These are phyloP conservation scores for Scenedesmus sp. DNA, from an alignment of 163 green algal genomes.

Conservation along the genomic window DNA sequence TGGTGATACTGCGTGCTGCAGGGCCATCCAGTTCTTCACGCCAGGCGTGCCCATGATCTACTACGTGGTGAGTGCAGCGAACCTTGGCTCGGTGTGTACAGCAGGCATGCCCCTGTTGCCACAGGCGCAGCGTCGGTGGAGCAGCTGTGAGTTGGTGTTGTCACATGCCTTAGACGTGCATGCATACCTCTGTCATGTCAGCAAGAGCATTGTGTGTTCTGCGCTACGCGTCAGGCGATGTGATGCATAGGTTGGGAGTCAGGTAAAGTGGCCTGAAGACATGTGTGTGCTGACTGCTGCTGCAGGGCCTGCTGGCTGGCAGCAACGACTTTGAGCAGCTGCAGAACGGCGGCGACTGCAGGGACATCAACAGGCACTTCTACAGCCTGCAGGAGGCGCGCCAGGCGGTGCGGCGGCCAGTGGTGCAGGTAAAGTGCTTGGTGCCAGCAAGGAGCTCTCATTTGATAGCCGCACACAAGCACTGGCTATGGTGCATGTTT, in stretches of 20 bases:
- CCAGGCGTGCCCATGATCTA: conserved; percentile 69
- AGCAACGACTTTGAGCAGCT: conserved; percentile 57
- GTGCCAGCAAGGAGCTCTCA: no score
- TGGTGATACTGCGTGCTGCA: neutral
- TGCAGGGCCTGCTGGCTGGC: conserved; percentile 53
- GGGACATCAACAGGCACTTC: conserved; percentile 61
- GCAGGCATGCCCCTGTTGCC: no score
- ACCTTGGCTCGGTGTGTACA: neutral
- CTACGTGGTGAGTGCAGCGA: conserved; percentile 46
- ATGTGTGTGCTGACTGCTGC: neutral
- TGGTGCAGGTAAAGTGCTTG: conserved; percentile 57
- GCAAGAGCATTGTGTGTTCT: no score
- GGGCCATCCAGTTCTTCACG: conserved; percentile 69
- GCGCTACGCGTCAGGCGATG: neutral
- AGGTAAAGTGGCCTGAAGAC: neutral
- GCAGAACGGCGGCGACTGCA: conserved; percentile 13
- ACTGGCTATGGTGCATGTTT: no score
- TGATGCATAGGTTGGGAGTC: no score
- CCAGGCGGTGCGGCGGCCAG: conserved; percentile 51
- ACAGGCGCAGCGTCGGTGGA: neutral
- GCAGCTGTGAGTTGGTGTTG: no score
- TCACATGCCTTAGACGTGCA: no score
- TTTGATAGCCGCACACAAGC: no score
- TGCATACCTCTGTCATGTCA: no score
- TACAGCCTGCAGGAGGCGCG: conserved; percentile 62